Base-by-base conservation (phyloP, 208 protist species). In the Leishmania guyanensis region DNA sequence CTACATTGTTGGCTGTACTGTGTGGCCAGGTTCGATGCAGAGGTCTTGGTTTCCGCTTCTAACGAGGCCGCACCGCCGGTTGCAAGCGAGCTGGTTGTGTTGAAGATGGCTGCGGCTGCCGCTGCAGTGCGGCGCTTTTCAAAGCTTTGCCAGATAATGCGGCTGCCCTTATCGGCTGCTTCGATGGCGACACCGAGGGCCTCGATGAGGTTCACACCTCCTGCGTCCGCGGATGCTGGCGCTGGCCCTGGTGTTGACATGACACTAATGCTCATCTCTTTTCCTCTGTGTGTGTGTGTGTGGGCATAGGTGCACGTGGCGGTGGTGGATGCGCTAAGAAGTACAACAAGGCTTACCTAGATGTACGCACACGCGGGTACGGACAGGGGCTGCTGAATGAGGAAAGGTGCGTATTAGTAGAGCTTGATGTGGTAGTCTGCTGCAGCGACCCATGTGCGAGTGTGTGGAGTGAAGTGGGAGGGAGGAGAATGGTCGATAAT, bases 1-100 rank as follows among this genome's bases (percentile, higher is more conserved):
- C 92, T 88, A 62, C 89, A 93, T 58, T 83, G 78, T 58, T 80
- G 88, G 74, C 90, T 80, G 80, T 90, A 91, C 72, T 87, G 65
- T 64, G 91, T 92, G 26, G 92, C 88, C n/a, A 94, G 82, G 70
- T 92, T 90, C 22, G 80, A 89, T 46, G 73, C 39, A 26, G 72
- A 79, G 5, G 65, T 75, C 74, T 93, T 91, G 1, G 69, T 58
- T 39, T 88, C 75, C 5, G 84, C 56, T 50, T 77, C 66, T 5
- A 91, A 78, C 26, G 29, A 48, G 36, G 43, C 46, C 16, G 54
- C n/a, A 53, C 8, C 54, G 54, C 29, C 26, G 43, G 29, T 17
- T 14, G 77, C n/a, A 56, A 64, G 36, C 36, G 39, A 8, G 58
- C 43, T 81, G 26, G 58, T 3, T 2, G 82, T 36, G 68, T 26